These are phyloP conservation scores for Candida tibetensis DNA, from an alignment of 805 yeast genomes.

Conservation along the genomic window DNA sequence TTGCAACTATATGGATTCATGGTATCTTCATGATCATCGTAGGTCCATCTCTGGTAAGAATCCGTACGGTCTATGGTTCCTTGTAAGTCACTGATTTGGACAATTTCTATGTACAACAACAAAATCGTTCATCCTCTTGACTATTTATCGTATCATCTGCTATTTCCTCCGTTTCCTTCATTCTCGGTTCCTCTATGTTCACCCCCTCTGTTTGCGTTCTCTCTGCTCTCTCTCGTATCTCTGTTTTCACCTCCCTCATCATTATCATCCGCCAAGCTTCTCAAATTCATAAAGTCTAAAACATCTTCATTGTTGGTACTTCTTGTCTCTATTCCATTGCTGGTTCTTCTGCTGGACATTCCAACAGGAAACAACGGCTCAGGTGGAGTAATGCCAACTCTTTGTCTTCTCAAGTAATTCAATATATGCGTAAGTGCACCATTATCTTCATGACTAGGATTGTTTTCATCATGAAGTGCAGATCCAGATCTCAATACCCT, in stretches of 20 bases:
- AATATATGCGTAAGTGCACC: constrained; percentile 19
- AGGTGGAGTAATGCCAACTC: constrained; percentile 3
- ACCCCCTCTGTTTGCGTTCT: not conserved
- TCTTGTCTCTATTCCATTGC: constrained; percentile 43
- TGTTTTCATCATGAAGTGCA: constrained; percentile 4
- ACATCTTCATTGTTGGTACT: constrained; percentile 13
- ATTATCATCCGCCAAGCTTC: constrained; percentile 21
- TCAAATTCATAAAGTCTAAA: constrained; percentile 27
- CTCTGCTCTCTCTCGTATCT: not conserved
- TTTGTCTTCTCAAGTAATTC: constrained; percentile 18
- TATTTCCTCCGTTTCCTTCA: too few relatives aligned
- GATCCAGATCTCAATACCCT: constrained; percentile 13
- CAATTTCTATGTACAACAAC: too few relatives aligned
- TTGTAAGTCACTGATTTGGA: too few relatives aligned
- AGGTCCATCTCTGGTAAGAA: too few relatives aligned
- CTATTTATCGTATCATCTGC: too few relatives aligned
- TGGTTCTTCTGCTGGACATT: constrained; percentile 47
- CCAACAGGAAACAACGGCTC: constrained; percentile 43
- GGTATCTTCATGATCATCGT: too few relatives aligned
- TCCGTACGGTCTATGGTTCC: too few relatives aligned
- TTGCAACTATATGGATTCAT: too few relatives aligned
- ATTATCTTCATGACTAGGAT: constrained; percentile 3
- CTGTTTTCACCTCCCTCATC: not conserved
- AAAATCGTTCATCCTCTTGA: too few relatives aligned
- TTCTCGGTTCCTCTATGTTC: not conserved